phyloP scores from a whole-genome alignment of 192 early-diverging fungal genomes.

The Chytriomyces sp. region DNA sequence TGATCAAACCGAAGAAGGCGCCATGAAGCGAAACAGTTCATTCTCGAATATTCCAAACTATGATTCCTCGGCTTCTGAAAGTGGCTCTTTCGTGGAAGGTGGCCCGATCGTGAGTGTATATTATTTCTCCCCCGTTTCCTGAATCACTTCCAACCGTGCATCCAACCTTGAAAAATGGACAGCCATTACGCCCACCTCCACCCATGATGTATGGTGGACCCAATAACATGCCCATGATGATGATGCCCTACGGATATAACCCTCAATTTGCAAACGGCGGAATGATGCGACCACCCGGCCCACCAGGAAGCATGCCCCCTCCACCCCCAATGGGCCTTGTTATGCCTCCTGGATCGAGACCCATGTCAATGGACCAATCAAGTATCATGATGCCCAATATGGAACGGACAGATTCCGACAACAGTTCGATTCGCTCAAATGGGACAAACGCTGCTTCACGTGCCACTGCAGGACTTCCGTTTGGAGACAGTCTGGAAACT shows the following conservation, averaged over 20 bases:
- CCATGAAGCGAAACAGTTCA: background rate
- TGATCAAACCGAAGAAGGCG: background rate
- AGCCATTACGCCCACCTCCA: constrained; percentile 16
- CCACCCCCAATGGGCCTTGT: constrained; percentile 1
- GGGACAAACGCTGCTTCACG: constrained; percentile 5
- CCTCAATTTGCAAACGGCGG: constrained; percentile 19
- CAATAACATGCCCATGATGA: constrained; percentile 23
- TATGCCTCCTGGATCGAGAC: background rate
- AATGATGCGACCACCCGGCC: constrained; percentile 31
- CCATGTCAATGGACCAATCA: constrained; percentile 6
- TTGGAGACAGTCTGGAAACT: constrained; percentile 30
- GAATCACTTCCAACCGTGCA: background rate
- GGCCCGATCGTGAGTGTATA: background rate
- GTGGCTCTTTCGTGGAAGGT: constrained; percentile 13
- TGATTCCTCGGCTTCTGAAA: background rate
- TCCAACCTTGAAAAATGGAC: background rate
- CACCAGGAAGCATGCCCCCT: constrained; percentile 2
- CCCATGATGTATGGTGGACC: constrained; percentile 17
- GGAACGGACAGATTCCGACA: constrained; percentile 23
- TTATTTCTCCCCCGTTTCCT: no score
- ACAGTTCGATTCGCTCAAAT: constrained; percentile 33
- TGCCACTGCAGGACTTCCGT: constrained; percentile 1
- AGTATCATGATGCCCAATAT: background rate
- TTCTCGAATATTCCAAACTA: background rate
- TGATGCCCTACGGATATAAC: constrained; percentile 19